Evolutionary conservation across 345 rosid species (phyloP).

Genomic region (Eucalyptus albens): DNA sequence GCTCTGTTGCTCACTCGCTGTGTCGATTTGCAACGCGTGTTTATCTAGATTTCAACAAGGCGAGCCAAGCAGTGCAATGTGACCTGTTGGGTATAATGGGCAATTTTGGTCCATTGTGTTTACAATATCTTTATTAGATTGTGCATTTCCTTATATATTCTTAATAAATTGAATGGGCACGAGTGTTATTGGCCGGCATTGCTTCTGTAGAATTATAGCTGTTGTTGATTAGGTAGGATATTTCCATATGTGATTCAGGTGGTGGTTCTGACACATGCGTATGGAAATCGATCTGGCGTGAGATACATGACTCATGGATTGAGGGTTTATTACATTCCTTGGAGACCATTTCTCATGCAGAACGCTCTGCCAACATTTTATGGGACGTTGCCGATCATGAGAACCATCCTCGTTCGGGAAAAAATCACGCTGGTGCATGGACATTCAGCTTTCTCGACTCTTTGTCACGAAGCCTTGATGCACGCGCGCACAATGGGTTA

Average conservation of each 20-base stretch:
- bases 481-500: conserved; percentile 91
- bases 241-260: conserved; percentile 35
- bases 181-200: background rate
- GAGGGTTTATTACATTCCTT: conserved; percentile 87
- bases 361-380: conserved; percentile 74
- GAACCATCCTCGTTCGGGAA: conserved; percentile 75
- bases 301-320: conserved; percentile 87
- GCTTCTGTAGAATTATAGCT: background rate
- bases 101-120: background rate
- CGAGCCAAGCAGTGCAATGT: background rate
- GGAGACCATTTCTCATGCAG: conserved; percentile 83
- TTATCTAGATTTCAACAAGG: background rate
- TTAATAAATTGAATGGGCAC: background rate
- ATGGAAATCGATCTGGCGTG: conserved; percentile 81
- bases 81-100: background rate
- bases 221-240: background rate
- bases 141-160: background rate
- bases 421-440: conserved; percentile 80
- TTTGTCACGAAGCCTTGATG: conserved; percentile 93
- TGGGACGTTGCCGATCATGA: conserved; percentile 72
- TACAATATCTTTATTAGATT: background rate
- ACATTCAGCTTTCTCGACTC: conserved; percentile 97
- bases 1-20: background rate
- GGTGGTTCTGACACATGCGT: conserved; percentile 92
- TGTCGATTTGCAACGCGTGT: background rate